These are phyloP conservation scores for Sisymbrium irio DNA, from an alignment of 345 rosid genomes.

Conservation along the genomic window DNA sequence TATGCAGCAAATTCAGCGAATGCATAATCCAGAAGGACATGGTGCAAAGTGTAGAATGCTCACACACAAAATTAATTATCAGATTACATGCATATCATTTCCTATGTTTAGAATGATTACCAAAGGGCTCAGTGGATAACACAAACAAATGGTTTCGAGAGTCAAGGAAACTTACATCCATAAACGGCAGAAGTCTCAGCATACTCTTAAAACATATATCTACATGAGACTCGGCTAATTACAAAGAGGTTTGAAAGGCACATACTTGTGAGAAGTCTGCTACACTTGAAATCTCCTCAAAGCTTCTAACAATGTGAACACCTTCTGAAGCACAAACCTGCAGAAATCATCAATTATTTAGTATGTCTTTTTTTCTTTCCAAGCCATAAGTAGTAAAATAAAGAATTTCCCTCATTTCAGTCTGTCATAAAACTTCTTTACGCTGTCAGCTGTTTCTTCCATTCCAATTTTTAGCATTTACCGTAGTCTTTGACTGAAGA, in stretches of 20 bases:
- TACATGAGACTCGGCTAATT: neutral
- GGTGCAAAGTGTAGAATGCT: neutral
- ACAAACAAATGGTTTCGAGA: no score
- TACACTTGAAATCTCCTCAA: neutral
- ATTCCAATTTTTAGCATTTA: no score
- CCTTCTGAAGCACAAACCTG: neutral
- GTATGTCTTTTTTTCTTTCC: neutral
- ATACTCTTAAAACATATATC: neutral
- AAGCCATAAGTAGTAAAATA: no score
- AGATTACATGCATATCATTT: no score
- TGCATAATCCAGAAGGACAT: no score
- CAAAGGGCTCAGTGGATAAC: no score
- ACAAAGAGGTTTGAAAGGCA: neutral
- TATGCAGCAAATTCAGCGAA: no score
- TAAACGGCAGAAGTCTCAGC: neutral
- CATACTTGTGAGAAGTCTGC: neutral
- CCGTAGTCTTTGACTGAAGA: no score
- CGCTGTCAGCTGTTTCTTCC: no score
- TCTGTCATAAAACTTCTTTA: no score
- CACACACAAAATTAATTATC: neutral
- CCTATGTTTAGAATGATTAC: neutral
- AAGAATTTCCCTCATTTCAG: no score
- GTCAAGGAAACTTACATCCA: no score
- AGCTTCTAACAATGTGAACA: neutral
- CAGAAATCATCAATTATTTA: neutral